A percentile compares a stretch with the other conserved stretches of the same genome.
Conservation (phyloP, 495 filamentous ascomycete genomes). For the Aspergillus steynii region DNA sequence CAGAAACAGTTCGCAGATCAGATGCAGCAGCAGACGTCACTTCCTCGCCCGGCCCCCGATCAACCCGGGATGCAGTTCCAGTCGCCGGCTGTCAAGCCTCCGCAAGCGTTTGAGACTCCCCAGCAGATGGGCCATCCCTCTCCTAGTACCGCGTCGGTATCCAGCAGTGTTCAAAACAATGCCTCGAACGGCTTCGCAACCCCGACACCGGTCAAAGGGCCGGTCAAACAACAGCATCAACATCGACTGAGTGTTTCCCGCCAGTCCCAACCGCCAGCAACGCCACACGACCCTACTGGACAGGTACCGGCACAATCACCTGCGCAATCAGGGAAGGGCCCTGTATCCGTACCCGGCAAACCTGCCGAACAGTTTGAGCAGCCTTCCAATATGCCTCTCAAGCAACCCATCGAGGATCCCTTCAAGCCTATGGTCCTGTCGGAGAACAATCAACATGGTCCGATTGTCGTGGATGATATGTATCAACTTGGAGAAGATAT, state of each 20-base stretch:
- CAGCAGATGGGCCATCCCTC: slow-evolving; percentile 41
- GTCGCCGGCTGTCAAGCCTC: slow-evolving; percentile 37
- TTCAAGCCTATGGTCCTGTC: slow-evolving; percentile 59
- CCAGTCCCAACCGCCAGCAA: slow-evolving; percentile 37
- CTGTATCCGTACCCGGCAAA: slow-evolving; percentile 43
- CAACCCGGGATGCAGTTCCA: slow-evolving; percentile 42
- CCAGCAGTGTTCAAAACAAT: slow-evolving; percentile 34
- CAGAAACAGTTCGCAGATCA: slow-evolving; percentile 53
- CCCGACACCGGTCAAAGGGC: slow-evolving; percentile 39
- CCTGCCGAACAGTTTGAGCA: slow-evolving; percentile 42
- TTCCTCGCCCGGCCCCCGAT: slow-evolving; percentile 41
- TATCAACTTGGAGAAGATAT: slow-evolving; percentile 64
- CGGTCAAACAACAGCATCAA: slow-evolving; percentile 40
- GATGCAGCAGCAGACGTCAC: slow-evolving; percentile 55
- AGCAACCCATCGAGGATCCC: slow-evolving; percentile 42
- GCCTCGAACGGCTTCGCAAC: slow-evolving; percentile 47
- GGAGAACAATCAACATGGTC: slow-evolving; percentile 61
- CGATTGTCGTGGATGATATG: slow-evolving; percentile 61
- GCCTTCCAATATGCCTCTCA: slow-evolving; percentile 48
- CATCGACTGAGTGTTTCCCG: slow-evolving; percentile 40
- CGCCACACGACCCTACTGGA: slow-evolving; percentile 31
- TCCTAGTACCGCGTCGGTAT: slow-evolving; percentile 32
- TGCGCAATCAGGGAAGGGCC: slow-evolving; percentile 37
- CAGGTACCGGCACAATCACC: slow-evolving; percentile 38
- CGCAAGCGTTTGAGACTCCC: slow-evolving; percentile 33